Conservation (phyloP, 768 basidiomycete genomes). For the Hortiboletus flavorubellus region DNA sequence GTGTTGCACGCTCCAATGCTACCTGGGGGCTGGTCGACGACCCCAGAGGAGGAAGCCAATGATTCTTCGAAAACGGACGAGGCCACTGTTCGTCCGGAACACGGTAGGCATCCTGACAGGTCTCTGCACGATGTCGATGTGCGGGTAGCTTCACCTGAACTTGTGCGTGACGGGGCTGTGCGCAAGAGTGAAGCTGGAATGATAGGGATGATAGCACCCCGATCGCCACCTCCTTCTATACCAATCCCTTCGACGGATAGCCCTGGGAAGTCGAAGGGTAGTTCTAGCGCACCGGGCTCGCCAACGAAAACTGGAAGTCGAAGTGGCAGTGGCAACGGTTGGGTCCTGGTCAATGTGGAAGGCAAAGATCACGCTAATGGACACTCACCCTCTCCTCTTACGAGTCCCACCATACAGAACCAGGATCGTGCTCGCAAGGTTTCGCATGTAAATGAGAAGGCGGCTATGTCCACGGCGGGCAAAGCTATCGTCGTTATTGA, state of each 20-base stretch:
- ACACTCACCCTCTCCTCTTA: slow-evolving; percentile 22
- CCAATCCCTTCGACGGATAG: slow-evolving; percentile 29
- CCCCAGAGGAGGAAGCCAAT: slow-evolving; percentile 46
- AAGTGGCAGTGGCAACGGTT: slow-evolving; percentile 49
- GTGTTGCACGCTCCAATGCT: slow-evolving; percentile 36
- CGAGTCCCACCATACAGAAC: slow-evolving; percentile 27
- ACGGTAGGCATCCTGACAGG: slow-evolving; percentile 29
- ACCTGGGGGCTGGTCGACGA: slow-evolving; percentile 55
- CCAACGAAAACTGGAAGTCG: slow-evolving; percentile 33
- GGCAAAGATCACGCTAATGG: slow-evolving; percentile 33
- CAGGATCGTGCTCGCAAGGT: slow-evolving; percentile 29
- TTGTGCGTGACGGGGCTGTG: slow-evolving; percentile 40
- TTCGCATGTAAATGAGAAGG: slow-evolving; percentile 26
- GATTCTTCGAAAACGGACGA: slow-evolving; percentile 28
- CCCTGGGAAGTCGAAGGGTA: slow-evolving; percentile 19
- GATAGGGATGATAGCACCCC: slow-evolving; percentile 46
- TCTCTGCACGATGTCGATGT: slow-evolving; percentile 49
- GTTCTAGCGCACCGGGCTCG: slow-evolving; percentile 27
- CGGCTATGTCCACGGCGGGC: slow-evolving; percentile 45
- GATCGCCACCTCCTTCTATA: slow-evolving; percentile 23
- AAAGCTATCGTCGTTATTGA: slow-evolving; percentile 64
- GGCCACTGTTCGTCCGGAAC: slow-evolving; percentile 24
- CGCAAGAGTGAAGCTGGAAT: slow-evolving; percentile 65
- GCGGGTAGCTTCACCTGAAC: slow-evolving; percentile 52
- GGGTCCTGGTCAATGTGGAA: slow-evolving; percentile 66